Evolutionary conservation across 345 rosid genomes (phyloP), one percentile per base, ranked within the genome.

Genomic region (Lumnitzera littorea): DNA sequence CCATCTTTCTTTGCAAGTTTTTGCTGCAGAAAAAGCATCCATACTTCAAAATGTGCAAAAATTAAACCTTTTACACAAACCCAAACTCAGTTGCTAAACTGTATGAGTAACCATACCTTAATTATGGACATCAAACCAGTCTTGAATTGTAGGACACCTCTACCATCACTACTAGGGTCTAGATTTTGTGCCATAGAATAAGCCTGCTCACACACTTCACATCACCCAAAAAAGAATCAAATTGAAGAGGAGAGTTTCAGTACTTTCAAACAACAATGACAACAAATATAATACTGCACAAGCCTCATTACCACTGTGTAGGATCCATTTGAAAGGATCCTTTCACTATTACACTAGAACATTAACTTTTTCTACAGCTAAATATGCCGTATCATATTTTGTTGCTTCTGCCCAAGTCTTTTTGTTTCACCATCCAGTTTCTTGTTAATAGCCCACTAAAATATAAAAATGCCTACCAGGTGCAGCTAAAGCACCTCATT

Each of bases 91-190:
- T 12, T 48, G 11, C 41, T 31, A 10, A 48, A 31, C 50, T 13
- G 24, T 68, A 51, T 49, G 16, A 46, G 24, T 36, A 61, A n/a
- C 11, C 59, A 47, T 75, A 90, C 97, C 99, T 88, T 80, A 67
- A 94, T 94, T 24, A 94, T 76, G 31, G 96, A 94, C 92, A 74
- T 80, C 82, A 94, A 79, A 63, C 99, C 99, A 79, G 99, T 90
- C 83, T 94, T 94, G 78, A 94, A 94, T 67, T 94, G 99, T 66
- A 94, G 95, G 67, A 94, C 99, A 73, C 99, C 97, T 67, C 99
- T 86, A 48, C 99, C 96, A 16, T 86, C 92, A 65, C 97, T 90
- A 67, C 80, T 86, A 48, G 97, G 99, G 64, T 94, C 97, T 82
- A 94, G 79, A 67, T 86, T 78, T 71, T 94, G 99, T 13, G 99